Base-by-base conservation (phyloP, 306 rosid species). In the Comarum palustre region DNA sequence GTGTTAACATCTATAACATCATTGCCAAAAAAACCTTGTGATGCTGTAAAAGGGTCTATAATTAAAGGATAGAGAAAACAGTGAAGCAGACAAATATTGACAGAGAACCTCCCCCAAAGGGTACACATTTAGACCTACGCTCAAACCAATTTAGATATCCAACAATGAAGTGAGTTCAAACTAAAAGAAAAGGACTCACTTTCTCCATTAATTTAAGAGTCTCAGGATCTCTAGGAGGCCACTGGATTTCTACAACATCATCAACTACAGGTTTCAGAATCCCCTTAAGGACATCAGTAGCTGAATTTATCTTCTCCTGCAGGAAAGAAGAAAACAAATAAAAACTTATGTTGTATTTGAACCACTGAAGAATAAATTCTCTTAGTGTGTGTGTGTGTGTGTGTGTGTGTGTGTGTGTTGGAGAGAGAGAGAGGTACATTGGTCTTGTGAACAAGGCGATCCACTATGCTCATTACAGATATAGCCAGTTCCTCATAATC, bases 401-500 rank as follows among this genome's bases (percentile, higher is more conserved):
- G 9, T 41, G 13, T 41, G 45, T 11, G 46, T 41, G 4, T 43
- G 3, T 43, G 16, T 11, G 47, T 11, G 47, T 38, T 5, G 41
- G 41, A 57, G n/a, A 36, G 45, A 73, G 66, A 50, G 75, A 57
- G 69, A 75, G 75, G 63, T 86, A 89, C 98, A 6, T 89, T 87
- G 78, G 97, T 89, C 90, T 90, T 90, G 32, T 87, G 86, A 75
- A 93, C 98, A 72, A 90, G 83, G 39, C 69, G 75, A 78, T 90
- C 94, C 77, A 90, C 97, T 72, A 86, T 80, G 69, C 52, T 90
- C 98, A 89, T 93, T 46, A 90, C 79, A 8, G 92, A 74, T 64
- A 78, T 48, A 62, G 98, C 98, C 84, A 93, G 82, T 58, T 93
- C 98, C 83, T 93, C 94, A 65, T 93, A 93, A 85, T 90, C 98